Percentiles rank a stretch among this genome's conserved stretches.
These are phyloP conservation scores for Fallopia convolvulus DNA, from an alignment of 148 eudicot genomes.

Conservation along the genomic window DNA sequence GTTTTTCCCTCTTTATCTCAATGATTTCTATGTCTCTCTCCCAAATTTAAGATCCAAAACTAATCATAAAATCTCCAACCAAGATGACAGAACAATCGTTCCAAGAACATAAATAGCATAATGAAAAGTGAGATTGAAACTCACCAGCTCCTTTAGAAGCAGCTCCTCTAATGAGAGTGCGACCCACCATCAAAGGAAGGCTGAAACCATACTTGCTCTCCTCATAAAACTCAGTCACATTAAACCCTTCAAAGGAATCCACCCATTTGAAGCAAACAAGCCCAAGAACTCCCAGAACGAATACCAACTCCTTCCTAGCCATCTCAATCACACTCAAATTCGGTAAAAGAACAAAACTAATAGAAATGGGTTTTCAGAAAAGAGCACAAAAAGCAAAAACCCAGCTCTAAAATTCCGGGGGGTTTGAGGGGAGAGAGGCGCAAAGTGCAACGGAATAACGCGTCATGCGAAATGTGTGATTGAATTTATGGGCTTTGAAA, in stretches of 20 bases:
- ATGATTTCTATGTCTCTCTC: background rate
- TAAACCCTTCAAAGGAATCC: constrained; percentile 19
- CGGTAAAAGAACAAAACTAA: background rate
- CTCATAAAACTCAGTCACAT: constrained; percentile 21
- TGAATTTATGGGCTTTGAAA: constrained; percentile 2
- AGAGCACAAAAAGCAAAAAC: background rate
- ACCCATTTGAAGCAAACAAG: constrained; percentile 10
- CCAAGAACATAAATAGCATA: background rate
- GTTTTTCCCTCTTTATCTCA: background rate
- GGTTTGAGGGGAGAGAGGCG: background rate
- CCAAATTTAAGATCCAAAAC: background rate
- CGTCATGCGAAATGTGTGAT: constrained; percentile 7
- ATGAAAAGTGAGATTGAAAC: background rate
- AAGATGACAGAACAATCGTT: background rate
- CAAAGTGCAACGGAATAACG: background rate
- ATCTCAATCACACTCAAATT: background rate
- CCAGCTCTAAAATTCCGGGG: background rate
- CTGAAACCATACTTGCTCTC: background rate
- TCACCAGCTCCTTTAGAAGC: constrained; percentile 86
- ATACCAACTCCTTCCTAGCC: constrained; percentile 6
- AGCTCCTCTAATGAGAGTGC: constrained; percentile 67
- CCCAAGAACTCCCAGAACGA: background rate
- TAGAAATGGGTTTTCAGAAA: background rate
- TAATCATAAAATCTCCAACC: background rate
- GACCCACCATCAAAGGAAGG: constrained; percentile 51